These are phyloP conservation scores for Candida khao-thaluensis DNA, from an alignment of 805 yeast genomes.

Conservation along the genomic window DNA sequence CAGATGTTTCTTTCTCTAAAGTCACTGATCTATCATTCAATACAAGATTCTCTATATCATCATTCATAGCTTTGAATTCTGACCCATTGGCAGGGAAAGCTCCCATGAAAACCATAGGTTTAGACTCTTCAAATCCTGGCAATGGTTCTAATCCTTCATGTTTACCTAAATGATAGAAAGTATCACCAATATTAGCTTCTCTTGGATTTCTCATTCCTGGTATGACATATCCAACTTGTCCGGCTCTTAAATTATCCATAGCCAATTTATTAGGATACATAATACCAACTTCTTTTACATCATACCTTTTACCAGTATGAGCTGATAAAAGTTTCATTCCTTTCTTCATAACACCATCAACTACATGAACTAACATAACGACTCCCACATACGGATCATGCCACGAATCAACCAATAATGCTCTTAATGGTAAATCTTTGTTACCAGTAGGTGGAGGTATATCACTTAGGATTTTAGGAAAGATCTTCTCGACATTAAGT, in stretches of 20 bases:
- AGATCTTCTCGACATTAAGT: conserved; percentile 66
- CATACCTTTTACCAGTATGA: conserved; percentile 73
- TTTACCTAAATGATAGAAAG: conserved; percentile 64
- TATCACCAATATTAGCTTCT: conserved; percentile 91
- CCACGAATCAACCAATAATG: conserved; percentile 95
- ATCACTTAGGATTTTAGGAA: conserved; percentile 77
- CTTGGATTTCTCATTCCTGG: conserved; percentile 88
- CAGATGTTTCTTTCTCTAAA: conserved; percentile 84
- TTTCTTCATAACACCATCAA: conserved; percentile 73
- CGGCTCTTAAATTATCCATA: conserved; percentile 66
- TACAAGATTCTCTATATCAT: conserved; percentile 82
- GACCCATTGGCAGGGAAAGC: conserved; percentile 96
- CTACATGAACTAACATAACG: conserved; percentile 76
- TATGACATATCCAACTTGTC: conserved; percentile 93
- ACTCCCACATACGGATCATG: conserved; percentile 92
- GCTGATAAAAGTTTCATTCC: conserved; percentile 79
- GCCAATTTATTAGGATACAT: conserved; percentile 88
- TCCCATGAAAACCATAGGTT: conserved; percentile 98
- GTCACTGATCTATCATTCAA: conserved; percentile 91
- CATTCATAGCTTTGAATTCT: conserved; percentile 86
- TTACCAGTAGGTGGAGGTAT: conserved; percentile 79
- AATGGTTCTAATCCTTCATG: conserved; percentile 64
- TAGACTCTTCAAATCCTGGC: conserved; percentile 95
- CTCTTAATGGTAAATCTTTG: conserved; percentile 53
- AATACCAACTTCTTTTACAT: conserved; percentile 89